These are phyloP conservation scores for Omphalotus olearius DNA, from an alignment of 1,284 basidiomycete genomes.

Conservation along the genomic window DNA sequence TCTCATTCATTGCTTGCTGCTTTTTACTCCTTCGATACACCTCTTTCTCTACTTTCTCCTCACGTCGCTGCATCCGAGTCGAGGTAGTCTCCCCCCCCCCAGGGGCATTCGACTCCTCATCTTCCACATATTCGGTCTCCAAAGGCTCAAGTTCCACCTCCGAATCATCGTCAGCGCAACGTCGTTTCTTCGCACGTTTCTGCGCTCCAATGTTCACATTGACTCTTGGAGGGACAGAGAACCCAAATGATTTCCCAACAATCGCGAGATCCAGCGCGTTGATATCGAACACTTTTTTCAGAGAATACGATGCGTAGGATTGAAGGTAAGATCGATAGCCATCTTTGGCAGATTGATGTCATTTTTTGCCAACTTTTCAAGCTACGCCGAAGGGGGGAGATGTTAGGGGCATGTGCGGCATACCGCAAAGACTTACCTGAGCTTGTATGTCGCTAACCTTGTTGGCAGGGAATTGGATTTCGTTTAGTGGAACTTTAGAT, in stretches of 20 bases:
- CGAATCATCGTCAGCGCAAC: constrained; percentile 40
- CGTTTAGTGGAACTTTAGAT: constrained; percentile 97
- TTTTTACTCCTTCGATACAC: constrained; percentile 58
- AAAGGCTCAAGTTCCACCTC: constrained; percentile 32
- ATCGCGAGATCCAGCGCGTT: constrained; percentile 92
- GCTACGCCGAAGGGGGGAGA: constrained; percentile 47
- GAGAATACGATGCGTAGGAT: constrained; percentile 96
- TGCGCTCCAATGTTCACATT: constrained; percentile 66
- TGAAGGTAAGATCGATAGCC: constrained; percentile 97
- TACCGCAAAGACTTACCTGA: constrained; percentile 58
- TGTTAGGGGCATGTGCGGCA: not conserved
- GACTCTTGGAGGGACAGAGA: constrained; percentile 90
- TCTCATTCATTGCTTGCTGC: constrained; percentile 40
- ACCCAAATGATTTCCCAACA: constrained; percentile 96
- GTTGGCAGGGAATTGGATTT: constrained; percentile 92
- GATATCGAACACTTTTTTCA: constrained; percentile 98
- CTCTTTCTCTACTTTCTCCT: constrained; percentile 68
- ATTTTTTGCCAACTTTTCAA: constrained; percentile 96
- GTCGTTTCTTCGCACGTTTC: constrained; percentile 43
- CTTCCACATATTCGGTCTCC: constrained; percentile 17
- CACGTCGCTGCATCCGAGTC: constrained; percentile 44
- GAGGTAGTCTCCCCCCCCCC: constrained; percentile 31
- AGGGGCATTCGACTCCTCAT: constrained; percentile 14
- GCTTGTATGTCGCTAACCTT: constrained; percentile 95
- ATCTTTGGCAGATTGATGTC: constrained; percentile 91